Conservation (phyloP, 2,329 filamentous ascomycete genomes). For the Neofusicoccum parvum region DNA sequence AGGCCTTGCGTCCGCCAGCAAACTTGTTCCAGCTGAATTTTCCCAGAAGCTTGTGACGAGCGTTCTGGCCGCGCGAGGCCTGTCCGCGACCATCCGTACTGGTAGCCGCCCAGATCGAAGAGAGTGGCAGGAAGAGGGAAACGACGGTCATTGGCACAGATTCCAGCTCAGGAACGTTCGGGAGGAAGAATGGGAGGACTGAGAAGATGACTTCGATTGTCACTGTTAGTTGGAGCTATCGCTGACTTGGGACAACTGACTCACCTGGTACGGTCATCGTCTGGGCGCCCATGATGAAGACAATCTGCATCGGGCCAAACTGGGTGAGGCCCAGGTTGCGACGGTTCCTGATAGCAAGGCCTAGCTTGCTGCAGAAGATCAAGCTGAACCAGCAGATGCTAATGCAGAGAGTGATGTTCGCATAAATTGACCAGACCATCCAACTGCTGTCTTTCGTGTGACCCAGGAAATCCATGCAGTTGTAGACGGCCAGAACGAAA, state of each 20-base stretch:
- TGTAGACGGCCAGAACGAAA: slow-evolving; percentile 54
- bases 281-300: slow-evolving; percentile 69
- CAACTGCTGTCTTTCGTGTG: not conserved
- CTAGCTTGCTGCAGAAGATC: slow-evolving; percentile 65
- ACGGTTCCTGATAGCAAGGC: slow-evolving; percentile 58
- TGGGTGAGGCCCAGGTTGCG: slow-evolving; percentile 59
- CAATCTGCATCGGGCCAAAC: slow-evolving; percentile 66
- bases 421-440: slow-evolving; percentile 36
- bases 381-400: slow-evolving; percentile 64
- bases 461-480: slow-evolving; percentile 34
- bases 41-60: slow-evolving; percentile 27
- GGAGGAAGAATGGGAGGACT: slow-evolving; percentile 55
- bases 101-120: slow-evolving; percentile 64
- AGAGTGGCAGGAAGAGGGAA: slow-evolving; percentile 66
- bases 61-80: slow-evolving; percentile 27
- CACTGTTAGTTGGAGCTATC: slow-evolving; percentile 23
- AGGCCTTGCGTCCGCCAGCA: not conserved
- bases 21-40: not conserved
- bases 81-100: slow-evolving; percentile 28
- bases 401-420: slow-evolving; percentile 52
- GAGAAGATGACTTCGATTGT: slow-evolving; percentile 60
- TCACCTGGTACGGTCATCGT: slow-evolving; percentile 66
- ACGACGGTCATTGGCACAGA: slow-evolving; percentile 60
- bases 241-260: not conserved
- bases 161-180: slow-evolving; percentile 55